These are phyloP conservation scores for Fusarium nisikadoi DNA, from an alignment of 2,329 filamentous ascomycete genomes.

Conservation along the genomic window DNA sequence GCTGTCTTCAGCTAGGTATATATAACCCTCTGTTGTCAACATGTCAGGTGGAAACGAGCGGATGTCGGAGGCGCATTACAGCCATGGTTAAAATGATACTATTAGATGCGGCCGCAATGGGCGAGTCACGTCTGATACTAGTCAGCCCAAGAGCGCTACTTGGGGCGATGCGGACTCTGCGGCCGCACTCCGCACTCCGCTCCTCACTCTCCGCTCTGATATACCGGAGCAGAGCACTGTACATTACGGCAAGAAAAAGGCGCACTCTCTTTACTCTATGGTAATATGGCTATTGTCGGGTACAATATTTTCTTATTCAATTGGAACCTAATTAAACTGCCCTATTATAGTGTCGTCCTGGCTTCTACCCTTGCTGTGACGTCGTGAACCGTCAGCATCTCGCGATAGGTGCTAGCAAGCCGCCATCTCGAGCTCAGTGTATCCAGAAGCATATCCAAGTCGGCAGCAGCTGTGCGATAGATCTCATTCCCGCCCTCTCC, in stretches of 20 bases:
- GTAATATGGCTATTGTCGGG: rapidly evolving
- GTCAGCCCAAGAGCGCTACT: neutral
- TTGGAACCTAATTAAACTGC: rapidly evolving
- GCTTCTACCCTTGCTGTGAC: neutral
- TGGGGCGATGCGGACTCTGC: rapidly evolving
- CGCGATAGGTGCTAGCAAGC: neutral
- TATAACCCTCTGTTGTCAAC: neutral
- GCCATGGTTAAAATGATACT: rapidly evolving
- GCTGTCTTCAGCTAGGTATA: neutral
- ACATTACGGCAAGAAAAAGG: neutral
- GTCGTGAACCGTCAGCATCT: neutral
- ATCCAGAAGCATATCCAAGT: rapidly evolving
- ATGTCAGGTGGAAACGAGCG: rapidly evolving
- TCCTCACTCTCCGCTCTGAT: no score
- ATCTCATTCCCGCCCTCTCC: neutral
- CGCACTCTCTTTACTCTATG: rapidly evolving
- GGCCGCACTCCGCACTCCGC: neutral
- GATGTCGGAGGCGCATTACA: rapidly evolving
- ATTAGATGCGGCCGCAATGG: neutral
- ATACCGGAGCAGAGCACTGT: no score
- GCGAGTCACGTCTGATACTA: neutral
- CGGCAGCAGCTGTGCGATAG: neutral
- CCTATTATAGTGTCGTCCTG: neutral
- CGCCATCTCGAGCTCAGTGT: neutral
- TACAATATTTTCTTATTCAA: rapidly evolving